Evolutionary conservation across 208 protist genomes (phyloP), one percentile per base, ranked within the genome.

Genomic region (Trypanosoma vivax): DNA sequence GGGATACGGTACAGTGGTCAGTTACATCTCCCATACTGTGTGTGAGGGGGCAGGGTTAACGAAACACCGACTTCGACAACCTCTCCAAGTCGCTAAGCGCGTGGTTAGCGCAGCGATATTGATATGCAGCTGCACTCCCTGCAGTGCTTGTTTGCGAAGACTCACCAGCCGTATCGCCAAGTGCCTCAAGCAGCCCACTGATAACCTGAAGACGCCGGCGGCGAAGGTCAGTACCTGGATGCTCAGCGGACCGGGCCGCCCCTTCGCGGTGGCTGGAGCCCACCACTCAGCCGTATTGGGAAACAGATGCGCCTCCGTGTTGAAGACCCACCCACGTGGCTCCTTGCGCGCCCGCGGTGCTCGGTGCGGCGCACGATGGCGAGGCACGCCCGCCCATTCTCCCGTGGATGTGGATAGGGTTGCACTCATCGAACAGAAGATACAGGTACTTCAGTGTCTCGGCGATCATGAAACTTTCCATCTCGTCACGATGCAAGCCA

Each of bases 381-480:
- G 54, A 50, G 30, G 63, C 30, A 25, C 43, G 23, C 5, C 29
- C 47, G 38, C 34, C 23, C 27, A 52, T 31, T 34, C 34, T 50
- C 18, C 58, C 57, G 23, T 50, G 43, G 13, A 65, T 14, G 47
- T 81, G 67, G 7, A 74, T 18, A 14, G 43, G 34, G 30, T 65
- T 73, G 43, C 57, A 63, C 57, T 83, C 75, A 41, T 80, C 69
- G 58, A 97, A 98, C 11, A 97, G 55, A n/a, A 98, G 64, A 50
- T 88, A 97, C 16, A 98, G 70, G 61, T 98, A 98, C 61, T 98
- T 98, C 29, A 97, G 64, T n/a, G 96, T 98, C 64, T 98, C 96
- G 0, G 82, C 65, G 13, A 97, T 43, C 27, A 97, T 82, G 64
- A 97, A 98, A 42, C 73, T 90, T 42, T 98, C 91, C 92, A 97